phyloP scores from a whole-genome alignment of 495 filamentous ascomycete genomes.

The Hypomontagnella monticulosa region DNA sequence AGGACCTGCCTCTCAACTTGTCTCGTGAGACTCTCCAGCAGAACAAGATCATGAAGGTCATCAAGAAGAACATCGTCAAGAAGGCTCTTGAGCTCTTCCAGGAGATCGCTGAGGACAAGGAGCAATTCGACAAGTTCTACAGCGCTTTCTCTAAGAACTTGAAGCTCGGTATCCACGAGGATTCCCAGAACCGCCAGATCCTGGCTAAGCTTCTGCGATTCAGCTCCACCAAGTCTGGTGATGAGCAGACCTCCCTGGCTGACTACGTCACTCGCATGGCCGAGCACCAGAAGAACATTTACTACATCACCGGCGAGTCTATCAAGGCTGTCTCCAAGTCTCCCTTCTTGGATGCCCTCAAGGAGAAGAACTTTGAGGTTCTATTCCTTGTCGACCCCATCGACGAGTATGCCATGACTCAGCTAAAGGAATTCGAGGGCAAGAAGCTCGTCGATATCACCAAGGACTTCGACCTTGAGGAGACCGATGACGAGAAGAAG shows the following conservation, averaged over 20 bases:
- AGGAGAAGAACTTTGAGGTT: slow-evolving; percentile 99
- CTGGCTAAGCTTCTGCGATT: slow-evolving; percentile 99
- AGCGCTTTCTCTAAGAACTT: slow-evolving; percentile 99
- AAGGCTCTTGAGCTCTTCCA: slow-evolving; percentile 99
- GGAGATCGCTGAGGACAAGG: slow-evolving; percentile 98
- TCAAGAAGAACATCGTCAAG: slow-evolving; percentile 99
- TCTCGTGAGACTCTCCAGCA: slow-evolving; percentile 99
- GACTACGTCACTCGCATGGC: slow-evolving; percentile 99
- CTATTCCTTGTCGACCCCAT: slow-evolving; percentile 99
- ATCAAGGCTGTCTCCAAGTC: slow-evolving; percentile 98
- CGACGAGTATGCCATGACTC: slow-evolving; percentile 99
- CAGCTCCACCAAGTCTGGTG: slow-evolving; percentile 98
- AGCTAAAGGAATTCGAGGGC: slow-evolving; percentile 99
- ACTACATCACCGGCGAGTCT: slow-evolving; percentile 99
- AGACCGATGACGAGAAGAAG: slow-evolving; percentile 99
- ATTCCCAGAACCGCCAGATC: slow-evolving; percentile 91
- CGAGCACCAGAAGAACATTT: slow-evolving; percentile 99
- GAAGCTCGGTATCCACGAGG: slow-evolving; percentile 99
- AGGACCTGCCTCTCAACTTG: slow-evolving; percentile 98
- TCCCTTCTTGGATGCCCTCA: slow-evolving; percentile 98
- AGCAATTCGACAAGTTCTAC: slow-evolving; percentile 99
- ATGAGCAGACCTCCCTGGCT: slow-evolving; percentile 90
- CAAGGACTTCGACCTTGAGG: slow-evolving; percentile 99
- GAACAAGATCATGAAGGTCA: slow-evolving; percentile 99
- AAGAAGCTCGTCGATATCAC: slow-evolving; percentile 99